Evolutionary conservation across 2,329 filamentous ascomycete genomes (phyloP).

Genomic region (Fusarium buharicum): DNA sequence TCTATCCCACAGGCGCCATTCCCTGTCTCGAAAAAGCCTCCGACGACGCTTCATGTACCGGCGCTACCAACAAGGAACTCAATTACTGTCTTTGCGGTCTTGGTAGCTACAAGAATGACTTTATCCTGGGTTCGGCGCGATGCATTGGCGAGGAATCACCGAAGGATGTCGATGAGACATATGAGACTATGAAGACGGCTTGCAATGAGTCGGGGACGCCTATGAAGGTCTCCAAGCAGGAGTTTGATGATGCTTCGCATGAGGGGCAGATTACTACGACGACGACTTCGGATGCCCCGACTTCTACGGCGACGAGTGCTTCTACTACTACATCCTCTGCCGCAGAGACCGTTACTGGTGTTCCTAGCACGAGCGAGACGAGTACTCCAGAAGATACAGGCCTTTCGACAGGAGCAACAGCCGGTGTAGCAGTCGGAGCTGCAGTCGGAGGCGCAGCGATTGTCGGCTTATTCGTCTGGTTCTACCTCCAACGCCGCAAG

Average conservation of each 20-base stretch:
- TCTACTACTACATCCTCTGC: no score
- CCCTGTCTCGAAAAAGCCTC: constrained; percentile 57
- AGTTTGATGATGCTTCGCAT: constrained; percentile 52
- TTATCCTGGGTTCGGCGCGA: constrained; percentile 58
- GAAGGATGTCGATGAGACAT: constrained; percentile 55
- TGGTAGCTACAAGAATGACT: constrained; percentile 57
- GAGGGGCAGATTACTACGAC: constrained; percentile 11
- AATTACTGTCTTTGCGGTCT: constrained; percentile 61
- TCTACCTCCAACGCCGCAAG: constrained; percentile 46
- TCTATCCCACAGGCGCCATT: constrained; percentile 50
- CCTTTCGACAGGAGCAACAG: constrained; percentile 52
- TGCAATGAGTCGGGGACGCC: constrained; percentile 58
- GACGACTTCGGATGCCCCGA: not conserved
- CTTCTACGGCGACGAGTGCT: not conserved
- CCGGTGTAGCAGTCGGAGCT: constrained; percentile 55
- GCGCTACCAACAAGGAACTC: constrained; percentile 52
- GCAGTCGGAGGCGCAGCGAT: constrained; percentile 45
- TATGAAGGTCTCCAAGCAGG: constrained; percentile 53
- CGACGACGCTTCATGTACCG: constrained; percentile 54
- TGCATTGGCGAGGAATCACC: constrained; percentile 55
- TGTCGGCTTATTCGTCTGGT: constrained; percentile 41
- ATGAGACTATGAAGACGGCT: constrained; percentile 55
- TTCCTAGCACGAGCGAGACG: not conserved
- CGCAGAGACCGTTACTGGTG: not conserved
- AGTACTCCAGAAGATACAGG: constrained; percentile 16